Evolutionary conservation across 1,139 yeast genomes (phyloP), one percentile per base, ranked within the genome.

Genomic region (Suhomyces terraborum): DNA sequence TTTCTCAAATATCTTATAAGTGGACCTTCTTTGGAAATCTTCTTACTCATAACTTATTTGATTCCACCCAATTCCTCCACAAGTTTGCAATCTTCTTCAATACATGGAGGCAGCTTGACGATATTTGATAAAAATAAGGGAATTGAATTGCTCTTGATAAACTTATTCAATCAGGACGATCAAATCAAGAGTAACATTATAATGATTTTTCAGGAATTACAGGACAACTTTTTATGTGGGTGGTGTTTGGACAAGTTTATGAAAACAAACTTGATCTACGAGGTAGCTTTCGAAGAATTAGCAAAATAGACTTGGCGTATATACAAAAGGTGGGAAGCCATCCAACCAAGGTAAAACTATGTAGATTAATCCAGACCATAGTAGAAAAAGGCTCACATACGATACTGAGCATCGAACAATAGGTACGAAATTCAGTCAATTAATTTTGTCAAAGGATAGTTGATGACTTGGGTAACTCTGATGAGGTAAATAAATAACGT

Each of bases 161-260:
- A 80, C 51, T 64, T 79, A 75, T 55, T 77, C 75, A 41, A 78
- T 80, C 55, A 72, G 21, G 58, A 72, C 47, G 66, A 69, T 45
- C 72, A 67, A 44, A 61, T 73, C 35, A 73, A 72, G 49, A 58
- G 67, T 17, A 71, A 69, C 45, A 57, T 73, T 12, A 61, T 70
- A 10, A 67, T 69, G 74, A 73, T 73, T 21, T 51, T 73, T 39
- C 76, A 72, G 48, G 77, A 73, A 50, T 55, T 73, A 31, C 73
- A 66, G 43, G 77, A 73, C 41, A 70, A 71, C 55, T 67, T 64
- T 42, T 53, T 73, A 20, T 72, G 77, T 51, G 76, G 77, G 4
- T 73, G 77, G 78, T 73, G 77, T 51, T 57, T 73, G 36, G 60
- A 59, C 23, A 65, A 62, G 36, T 71, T 62, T 44, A 53, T 73